Base-by-base conservation (phyloP, 1,284 basidiomycete species). In the Pyrrhoderma lamaoense region DNA sequence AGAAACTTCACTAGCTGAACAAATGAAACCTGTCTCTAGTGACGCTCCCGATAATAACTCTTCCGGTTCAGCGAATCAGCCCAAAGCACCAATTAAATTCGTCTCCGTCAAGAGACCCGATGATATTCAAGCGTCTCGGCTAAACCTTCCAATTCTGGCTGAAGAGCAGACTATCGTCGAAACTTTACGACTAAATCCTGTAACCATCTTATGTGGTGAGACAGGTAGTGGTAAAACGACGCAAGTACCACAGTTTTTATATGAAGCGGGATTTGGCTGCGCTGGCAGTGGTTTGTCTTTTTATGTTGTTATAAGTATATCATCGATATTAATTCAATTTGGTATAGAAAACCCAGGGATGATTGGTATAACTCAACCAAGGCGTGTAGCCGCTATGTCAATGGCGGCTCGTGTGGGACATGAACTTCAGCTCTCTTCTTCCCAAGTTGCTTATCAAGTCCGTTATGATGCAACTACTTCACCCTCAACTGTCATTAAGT, bases 221-320 rank as follows among this genome's bases (percentile, higher is more conserved):
- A 99, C 96, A 4, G 96, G 96, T 54, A 95, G 91, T 62, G 96
- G 96, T 47, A 99, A 99, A 70, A 99, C 96, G 1, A 99, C 96
- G 0, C 96, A 99, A 66, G 84, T 99, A 1, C 96, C 96, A 2
- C 96, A 99, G 64, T 88, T 89, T 68, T 66, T 89, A 9, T 88
- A 89, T 60, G 96, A 99, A 67, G 91, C 90, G n/a, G 96, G 93
- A 0, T 99, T 95, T 63, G 96, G 93, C 1, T 79, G 81, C 51
- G 75, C 80, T 3, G 82, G 76, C 14, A 89, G 89, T 63, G 88
- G 92, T 89, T 62, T 53, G 61, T 55, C 16, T 38, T 19, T 3
- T 38, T 13, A 2, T n/a, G 19, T 22, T 27, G 38, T 22, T 37
- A 22, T 49, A 46, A 42, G 14, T 5, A 8, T 18, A 22, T 14